Conservation (phyloP, 164 flowering plant genomes). For the Nymphaea colorata region DNA sequence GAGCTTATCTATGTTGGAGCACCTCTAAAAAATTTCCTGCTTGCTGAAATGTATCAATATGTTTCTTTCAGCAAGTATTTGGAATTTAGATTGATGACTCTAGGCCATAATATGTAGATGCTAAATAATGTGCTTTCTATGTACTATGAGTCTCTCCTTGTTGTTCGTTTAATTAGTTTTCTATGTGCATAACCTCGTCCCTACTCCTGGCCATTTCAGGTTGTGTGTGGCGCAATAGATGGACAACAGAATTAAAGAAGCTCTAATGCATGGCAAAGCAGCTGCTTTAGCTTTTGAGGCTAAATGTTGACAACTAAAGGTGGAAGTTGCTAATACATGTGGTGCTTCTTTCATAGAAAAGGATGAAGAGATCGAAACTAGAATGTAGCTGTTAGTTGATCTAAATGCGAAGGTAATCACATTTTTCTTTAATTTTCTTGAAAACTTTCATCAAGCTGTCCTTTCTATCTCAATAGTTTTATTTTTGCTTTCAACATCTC, state of each 20-base stretch:
- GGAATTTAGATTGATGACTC: too few relatives aligned
- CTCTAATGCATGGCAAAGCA: slow-evolving; percentile 72
- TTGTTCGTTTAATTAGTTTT: not conserved
- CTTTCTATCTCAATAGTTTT: not conserved
- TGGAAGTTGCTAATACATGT: slow-evolving; percentile 29
- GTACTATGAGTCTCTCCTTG: not conserved
- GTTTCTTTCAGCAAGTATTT: too few relatives aligned
- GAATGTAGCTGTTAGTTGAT: slow-evolving; percentile 45
- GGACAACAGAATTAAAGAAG: slow-evolving; percentile 65
- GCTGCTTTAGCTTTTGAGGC: slow-evolving; percentile 74
- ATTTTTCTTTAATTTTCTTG: not conserved
- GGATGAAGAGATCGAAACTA: slow-evolving; percentile 63
- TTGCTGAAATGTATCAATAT: slow-evolving; percentile 90
- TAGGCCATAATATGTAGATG: too few relatives aligned
- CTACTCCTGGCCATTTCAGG: slow-evolving; percentile 57
- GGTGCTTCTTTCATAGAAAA: slow-evolving; percentile 26
- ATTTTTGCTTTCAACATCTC: too few relatives aligned
- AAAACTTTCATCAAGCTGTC: not conserved
- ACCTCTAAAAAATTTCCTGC: slow-evolving; percentile 63
- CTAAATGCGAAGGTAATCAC: slow-evolving; percentile 75
- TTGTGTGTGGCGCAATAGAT: slow-evolving; percentile 77
- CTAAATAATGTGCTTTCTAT: too few relatives aligned
- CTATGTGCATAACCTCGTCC: slow-evolving; percentile 26
- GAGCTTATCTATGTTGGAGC: slow-evolving; percentile 67
- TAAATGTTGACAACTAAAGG: slow-evolving; percentile 21